Evolutionary conservation across 179 eudicot species (phyloP).

Genomic region (Vitellaria paradoxa): DNA sequence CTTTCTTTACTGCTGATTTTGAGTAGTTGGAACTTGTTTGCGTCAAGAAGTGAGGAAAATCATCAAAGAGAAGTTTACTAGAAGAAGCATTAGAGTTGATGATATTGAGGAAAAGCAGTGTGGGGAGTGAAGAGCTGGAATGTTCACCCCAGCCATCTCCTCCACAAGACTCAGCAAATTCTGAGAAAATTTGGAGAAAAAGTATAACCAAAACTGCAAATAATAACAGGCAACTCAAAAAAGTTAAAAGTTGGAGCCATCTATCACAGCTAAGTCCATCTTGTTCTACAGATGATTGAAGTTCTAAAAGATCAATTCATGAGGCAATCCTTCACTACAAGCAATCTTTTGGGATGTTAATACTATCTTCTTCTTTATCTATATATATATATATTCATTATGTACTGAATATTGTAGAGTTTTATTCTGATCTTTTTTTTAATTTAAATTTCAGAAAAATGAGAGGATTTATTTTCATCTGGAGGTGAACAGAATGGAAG

Average conservation of each 20-base stretch:
- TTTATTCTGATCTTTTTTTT: not conserved
- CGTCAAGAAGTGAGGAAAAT: constrained; percentile 35
- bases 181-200: constrained; percentile 21
- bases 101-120: constrained; percentile 42
- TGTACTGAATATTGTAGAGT: not conserved
- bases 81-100: constrained; percentile 43
- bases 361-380: not conserved
- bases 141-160: constrained; percentile 18
- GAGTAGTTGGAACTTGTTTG: too few relatives aligned
- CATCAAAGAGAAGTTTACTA: constrained; percentile 28
- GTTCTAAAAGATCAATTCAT: constrained; percentile 43
- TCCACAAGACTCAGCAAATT: not conserved
- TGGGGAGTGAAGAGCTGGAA: constrained; percentile 29
- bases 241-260: constrained; percentile 26
- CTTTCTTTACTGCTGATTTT: too few relatives aligned
- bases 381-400: not conserved
- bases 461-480: not conserved
- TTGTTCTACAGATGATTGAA: constrained; percentile 23
- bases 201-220: constrained; percentile 27
- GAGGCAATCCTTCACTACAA: constrained; percentile 84
- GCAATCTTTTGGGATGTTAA: constrained; percentile 43
- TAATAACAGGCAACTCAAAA: constrained; percentile 27
- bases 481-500: not conserved
- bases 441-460: not conserved
- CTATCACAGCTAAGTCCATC: constrained; percentile 19